phyloP scores from a whole-genome alignment of 345 rosid species.

The Boechera retrofracta region DNA sequence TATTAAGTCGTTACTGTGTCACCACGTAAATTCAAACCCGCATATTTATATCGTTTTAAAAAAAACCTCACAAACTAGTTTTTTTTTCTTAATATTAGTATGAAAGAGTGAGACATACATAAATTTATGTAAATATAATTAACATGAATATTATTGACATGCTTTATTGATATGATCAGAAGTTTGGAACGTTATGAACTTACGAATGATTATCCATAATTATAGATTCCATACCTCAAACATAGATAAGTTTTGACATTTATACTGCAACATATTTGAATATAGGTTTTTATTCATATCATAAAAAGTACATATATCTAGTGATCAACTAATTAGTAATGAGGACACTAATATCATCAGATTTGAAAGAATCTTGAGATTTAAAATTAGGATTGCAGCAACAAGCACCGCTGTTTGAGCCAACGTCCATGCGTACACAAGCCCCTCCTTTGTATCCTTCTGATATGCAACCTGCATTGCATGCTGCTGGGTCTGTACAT shows the following conservation, averaged over 20 bases:
- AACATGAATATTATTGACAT: too few relatives aligned
- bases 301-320: background rate
- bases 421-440: background rate
- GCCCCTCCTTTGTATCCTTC: constrained; percentile 34
- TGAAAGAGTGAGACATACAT: too few relatives aligned
- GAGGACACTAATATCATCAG: background rate
- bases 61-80: too few relatives aligned
- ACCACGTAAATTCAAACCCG: too few relatives aligned
- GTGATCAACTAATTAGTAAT: constrained; percentile 1
- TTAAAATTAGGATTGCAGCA: constrained; percentile 14
- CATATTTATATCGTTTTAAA: too few relatives aligned
- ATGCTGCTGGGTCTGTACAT: constrained; percentile 5
- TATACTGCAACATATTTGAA: background rate
- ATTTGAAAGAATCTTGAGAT: constrained; percentile 13
- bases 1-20: too few relatives aligned
- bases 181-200: background rate
- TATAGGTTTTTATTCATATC: background rate
- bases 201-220: background rate
- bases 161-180: too few relatives aligned
- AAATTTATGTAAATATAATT: too few relatives aligned
- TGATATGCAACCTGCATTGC: constrained; percentile 23
- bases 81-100: too few relatives aligned
- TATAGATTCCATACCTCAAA: background rate
- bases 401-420: constrained; percentile 13
- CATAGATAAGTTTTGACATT: background rate